Base-by-base conservation (phyloP, 2,329 filamentous ascomycete genomes). In the Diplodia sapinea region DNA sequence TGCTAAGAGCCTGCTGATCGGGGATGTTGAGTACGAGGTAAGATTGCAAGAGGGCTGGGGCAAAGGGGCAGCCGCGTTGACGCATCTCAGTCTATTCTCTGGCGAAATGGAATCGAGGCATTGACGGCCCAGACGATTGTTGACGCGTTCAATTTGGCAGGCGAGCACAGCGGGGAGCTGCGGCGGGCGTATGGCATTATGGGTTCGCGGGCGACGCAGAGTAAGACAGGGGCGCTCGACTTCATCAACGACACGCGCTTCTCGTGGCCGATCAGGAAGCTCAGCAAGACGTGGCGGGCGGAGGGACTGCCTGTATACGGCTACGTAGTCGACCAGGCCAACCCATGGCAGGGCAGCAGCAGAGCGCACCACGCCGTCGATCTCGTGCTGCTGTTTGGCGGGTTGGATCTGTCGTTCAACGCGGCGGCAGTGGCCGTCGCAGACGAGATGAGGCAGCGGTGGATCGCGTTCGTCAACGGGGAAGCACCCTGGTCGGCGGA, bases 291-390 rank as follows among this genome's bases (percentile, higher is more conserved):
- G 38, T 71, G 73, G 67, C 67, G 66, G 40, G 36, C 55, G 4
- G 50, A 66, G 1, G 72, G 74, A 11, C 77, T 74, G 36, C 56
- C 66, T 9, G 77, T 76, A 1, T 83, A 78, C 68, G 75, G 74
- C 38, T 84, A 81, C 47, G 69, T 82, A 0, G 69, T 84, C 1
- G 82, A 84, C 49, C 79, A 84, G 65, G 57, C 74, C 0, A 84
- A 84, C 43, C 82, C 82, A 5, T 84, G 80, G 80, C 82, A 84
- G 61, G 65, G 77, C 0, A 83, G 82, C 0, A 80, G 78, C 9
- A 76, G 82, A 0, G 75, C 82, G 2, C 82, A 84, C 49, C 82
- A 84, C 68, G 82, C 80, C 0, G 79, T 84, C 2, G 82, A 84
- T 69, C 71, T 84, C 4, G 67, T 84, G 1, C 78, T 82, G 9